Evolutionary conservation across 306 rosid species (phyloP).

Genomic region (Crotalaria pallida): DNA sequence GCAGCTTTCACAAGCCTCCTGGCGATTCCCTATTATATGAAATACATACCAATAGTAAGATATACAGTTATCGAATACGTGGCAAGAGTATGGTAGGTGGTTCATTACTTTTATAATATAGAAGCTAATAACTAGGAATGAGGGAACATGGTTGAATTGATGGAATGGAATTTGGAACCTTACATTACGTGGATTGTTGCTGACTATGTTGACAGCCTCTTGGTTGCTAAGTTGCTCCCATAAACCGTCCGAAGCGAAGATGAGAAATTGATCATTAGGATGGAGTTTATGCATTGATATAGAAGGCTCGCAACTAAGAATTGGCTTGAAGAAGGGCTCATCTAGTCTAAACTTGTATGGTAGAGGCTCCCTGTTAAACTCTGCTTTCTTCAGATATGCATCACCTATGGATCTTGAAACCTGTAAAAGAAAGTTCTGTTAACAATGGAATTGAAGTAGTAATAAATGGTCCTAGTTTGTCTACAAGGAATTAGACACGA

Average conservation of each 20-base stretch:
- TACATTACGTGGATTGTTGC: conserved; percentile 54
- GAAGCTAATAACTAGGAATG: too few species aligned
- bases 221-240: conserved; percentile 92
- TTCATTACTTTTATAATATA: too few species aligned
- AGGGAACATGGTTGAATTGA: not conserved
- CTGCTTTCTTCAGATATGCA: conserved; percentile 70
- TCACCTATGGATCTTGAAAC: conserved; percentile 83
- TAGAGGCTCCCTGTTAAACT: conserved; percentile 74
- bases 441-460: conserved; percentile 7
- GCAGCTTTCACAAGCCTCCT: conserved; percentile 55
- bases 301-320: conserved; percentile 64
- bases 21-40: conserved; percentile 57
- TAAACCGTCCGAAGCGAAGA: conserved; percentile 85
- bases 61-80: too few species aligned
- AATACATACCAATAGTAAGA: not conserved
- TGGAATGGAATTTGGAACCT: conserved; percentile 4
- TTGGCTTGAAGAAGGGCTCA: conserved; percentile 66
- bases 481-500: not conserved
- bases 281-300: conserved; percentile 45
- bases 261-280: conserved; percentile 64
- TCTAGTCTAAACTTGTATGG: conserved; percentile 49
- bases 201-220: conserved; percentile 63
- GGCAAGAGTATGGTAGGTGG: too few species aligned
- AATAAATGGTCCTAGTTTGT: not conserved
- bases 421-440: conserved; percentile 37